Evolutionary conservation across 2,329 filamentous ascomycete species (phyloP).

Genomic region (Aureobasidium musti): DNA sequence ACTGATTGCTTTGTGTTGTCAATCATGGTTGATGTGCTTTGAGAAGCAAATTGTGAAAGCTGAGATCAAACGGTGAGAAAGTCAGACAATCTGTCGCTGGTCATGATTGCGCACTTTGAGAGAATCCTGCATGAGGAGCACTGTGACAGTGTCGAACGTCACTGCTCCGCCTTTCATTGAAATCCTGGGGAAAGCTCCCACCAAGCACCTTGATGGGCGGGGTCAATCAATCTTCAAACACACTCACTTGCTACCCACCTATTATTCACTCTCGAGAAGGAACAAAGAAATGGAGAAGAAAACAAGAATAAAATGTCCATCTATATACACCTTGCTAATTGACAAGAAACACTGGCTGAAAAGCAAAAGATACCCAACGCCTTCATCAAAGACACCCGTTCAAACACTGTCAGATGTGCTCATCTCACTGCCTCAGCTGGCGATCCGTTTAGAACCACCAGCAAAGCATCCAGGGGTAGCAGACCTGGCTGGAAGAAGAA

Average conservation of each 20-base stretch:
- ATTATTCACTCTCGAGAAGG: neutral
- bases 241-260: neutral
- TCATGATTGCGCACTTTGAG: conserved; percentile 10
- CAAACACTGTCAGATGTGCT: neutral
- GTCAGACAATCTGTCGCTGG: neutral
- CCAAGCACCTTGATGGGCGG: conserved; percentile 4
- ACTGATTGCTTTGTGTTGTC: conserved; percentile 13
- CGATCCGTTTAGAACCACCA: neutral
- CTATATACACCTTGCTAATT: neutral
- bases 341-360: neutral
- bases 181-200: neutral
- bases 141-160: conserved; percentile 5
- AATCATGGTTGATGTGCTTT: neutral
- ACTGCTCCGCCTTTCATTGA: neutral
- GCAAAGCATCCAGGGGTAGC: neutral
- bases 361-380: neutral
- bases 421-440: neutral
- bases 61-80: neutral
- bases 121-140: neutral
- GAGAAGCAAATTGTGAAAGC: neutral
- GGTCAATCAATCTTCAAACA: neutral
- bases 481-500: neutral
- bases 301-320: neutral
- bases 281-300: too few relatives aligned
- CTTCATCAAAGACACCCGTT: neutral